Evolutionary conservation across 148 eudicot genomes (phyloP), one percentile per base, ranked within the genome.

Genomic region (Nyssa sinensis): DNA sequence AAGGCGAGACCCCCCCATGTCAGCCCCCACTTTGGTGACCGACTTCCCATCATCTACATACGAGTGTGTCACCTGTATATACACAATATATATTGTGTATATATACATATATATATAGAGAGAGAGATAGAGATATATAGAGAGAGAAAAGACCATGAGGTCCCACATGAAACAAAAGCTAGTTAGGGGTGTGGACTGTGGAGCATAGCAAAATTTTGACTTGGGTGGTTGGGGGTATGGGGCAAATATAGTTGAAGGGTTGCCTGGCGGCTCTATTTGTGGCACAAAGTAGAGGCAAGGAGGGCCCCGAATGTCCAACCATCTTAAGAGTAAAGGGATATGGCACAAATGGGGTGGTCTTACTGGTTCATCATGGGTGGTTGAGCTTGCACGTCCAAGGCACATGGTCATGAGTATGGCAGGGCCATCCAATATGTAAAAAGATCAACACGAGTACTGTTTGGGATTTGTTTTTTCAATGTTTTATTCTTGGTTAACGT

Each of bases 191-290:
- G n/a, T n/a, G 59, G 14, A n/a, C 14, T 51, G 58, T 51, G 58
- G 10, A 51, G n/a, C 23, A 55, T 55, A 13, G 59, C 59, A 23
- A 55, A 55, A 55, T 37, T 55, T 55, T 55, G 59, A 55, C 59
- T 55, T 17, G n/a, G 59, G 59, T 55, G 59, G 17, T 55, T 21
- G 59, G 24, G 23, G 23, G 59, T 55, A 55, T 17, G 59, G 59
- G 59, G 59, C 59, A 55, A 37, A 55, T 55, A 55, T n/a, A n/a
- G 59, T 55, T 55, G 59, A 55, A 55, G 59, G 59, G 6, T 55
- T 55, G 59, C 59, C n/a, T n/a, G n/a, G n/a, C 59, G 24, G 59
- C 9, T 55, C 59, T 55, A 21, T 1, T 19, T 55, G 59, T 55
- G 59, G 59, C 59, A 55, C 59, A 55, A 55, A 55, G 59, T 55